Evolutionary conservation across 2,329 filamentous ascomycete species (phyloP).

Genomic region (Alternaria novae-zelandiae): DNA sequence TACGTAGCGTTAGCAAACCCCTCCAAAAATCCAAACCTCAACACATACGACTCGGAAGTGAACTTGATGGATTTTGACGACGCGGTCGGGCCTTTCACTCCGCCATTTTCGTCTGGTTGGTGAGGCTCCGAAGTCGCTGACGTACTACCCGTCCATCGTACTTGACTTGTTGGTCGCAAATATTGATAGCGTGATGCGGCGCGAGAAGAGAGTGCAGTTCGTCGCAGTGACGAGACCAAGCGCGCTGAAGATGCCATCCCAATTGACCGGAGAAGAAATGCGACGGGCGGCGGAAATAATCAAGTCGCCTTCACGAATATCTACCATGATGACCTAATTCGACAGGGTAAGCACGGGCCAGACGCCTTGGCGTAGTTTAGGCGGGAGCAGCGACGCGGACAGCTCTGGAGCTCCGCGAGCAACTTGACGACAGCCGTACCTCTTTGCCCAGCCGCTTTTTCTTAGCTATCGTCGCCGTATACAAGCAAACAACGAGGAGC

Average conservation of each 20-base stretch:
- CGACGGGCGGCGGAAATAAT: constrained; percentile 26
- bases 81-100: constrained; percentile 41
- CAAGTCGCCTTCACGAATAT: constrained; percentile 23
- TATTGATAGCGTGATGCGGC: constrained; percentile 27
- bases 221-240: constrained; percentile 42
- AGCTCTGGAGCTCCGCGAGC: constrained; percentile 45
- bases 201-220: constrained; percentile 36
- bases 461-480: constrained; percentile 5
- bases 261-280: constrained; percentile 21
- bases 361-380: constrained; percentile 40
- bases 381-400: constrained; percentile 49
- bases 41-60: constrained; percentile 75
- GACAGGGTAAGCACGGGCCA: constrained; percentile 35
- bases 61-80: constrained; percentile 66
- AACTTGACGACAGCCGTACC: constrained; percentile 27
- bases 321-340: constrained; percentile 34
- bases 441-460: constrained; percentile 15
- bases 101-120: constrained; percentile 46
- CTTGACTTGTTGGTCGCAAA: constrained; percentile 38
- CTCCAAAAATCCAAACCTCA: background rate
- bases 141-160: constrained; percentile 45
- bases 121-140: constrained; percentile 52
- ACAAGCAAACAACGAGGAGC: background rate
- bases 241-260: constrained; percentile 46
- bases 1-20: constrained; percentile 11